These are phyloP conservation scores for Didymella pomorum DNA, from an alignment of 2,329 filamentous ascomycete genomes.

Conservation along the genomic window DNA sequence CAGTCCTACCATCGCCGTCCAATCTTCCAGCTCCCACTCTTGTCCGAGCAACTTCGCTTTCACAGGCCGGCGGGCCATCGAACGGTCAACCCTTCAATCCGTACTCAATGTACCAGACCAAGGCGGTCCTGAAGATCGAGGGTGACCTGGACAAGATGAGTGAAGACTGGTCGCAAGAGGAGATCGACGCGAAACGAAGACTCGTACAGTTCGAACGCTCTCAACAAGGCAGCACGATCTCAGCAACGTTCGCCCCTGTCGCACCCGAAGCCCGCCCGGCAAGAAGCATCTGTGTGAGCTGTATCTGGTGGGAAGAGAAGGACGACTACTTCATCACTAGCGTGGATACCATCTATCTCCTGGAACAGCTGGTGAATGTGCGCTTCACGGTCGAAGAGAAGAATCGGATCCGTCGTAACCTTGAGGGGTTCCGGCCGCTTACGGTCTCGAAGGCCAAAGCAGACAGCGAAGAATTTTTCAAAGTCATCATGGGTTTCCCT, in stretches of 20 bases:
- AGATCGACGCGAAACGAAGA: conserved; percentile 78
- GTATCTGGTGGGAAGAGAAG: conserved; percentile 96
- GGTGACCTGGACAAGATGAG: conserved; percentile 88
- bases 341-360: conserved; percentile 93
- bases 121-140: conserved; percentile 83
- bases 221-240: conserved; percentile 83
- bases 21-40: conserved; percentile 63
- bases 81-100: conserved; percentile 68
- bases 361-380: conserved; percentile 86
- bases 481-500: conserved; percentile 97
- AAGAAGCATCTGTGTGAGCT: conserved; percentile 93
- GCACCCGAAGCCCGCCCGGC: conserved; percentile 78
- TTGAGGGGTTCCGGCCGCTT: conserved; percentile 90
- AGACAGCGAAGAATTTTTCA: conserved; percentile 97
- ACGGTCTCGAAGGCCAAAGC: conserved; percentile 93
- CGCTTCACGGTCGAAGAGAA: conserved; percentile 97
- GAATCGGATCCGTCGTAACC: conserved; percentile 93
- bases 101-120: conserved; percentile 79
- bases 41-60: conserved; percentile 72
- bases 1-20: conserved; percentile 56
- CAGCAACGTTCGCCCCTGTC: conserved; percentile 80
- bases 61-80: conserved; percentile 58
- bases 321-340: conserved; percentile 92
- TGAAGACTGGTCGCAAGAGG: conserved; percentile 81
- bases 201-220: conserved; percentile 88